Evolutionary conservation across 2,329 filamentous ascomycete genomes (phyloP), one percentile per base, ranked within the genome.

Genomic region (Dactylellina haptotyla): DNA sequence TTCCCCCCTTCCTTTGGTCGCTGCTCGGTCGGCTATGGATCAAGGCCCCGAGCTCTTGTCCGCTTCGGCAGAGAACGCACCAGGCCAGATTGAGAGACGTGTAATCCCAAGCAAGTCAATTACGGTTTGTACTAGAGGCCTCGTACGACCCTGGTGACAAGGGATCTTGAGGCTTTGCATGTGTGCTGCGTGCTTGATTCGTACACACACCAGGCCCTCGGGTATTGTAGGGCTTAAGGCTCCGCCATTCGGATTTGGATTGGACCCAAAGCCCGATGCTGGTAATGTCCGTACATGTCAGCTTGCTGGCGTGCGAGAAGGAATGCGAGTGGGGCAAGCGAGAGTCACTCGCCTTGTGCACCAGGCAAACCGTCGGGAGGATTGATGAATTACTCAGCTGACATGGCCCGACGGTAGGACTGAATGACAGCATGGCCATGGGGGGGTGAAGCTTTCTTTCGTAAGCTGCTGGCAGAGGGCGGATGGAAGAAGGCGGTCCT

Each of bases 1-100:
- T 41, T 41, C n/a, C 4, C 4, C 18, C 4, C 18, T 41, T 41
- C n/a, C n/a, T 50, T 50, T 16, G 25, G 45, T 16, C 45, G 45
- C n/a, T n/a, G n/a, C n/a, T n/a, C n/a, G n/a, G n/a, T n/a, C n/a
- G 20, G 45, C 45, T 10, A n/a, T 16, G 32, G 25, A 54, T 25
- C 25, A 37, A 54, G 50, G 18, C 50, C 39, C 50, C 50, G 50
- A 54, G 50, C 50, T 54, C 50, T 23, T 5, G 32, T n/a, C n/a
- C 50, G 50, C 50, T 54, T 32, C 25, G 16, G 41, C 16, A n/a
- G 5, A 45, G 25, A 8, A 20, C 4, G 16, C 16, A 45, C 16
- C 16, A 4, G 41, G 16, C 3, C 4, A 23, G 18, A 18, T 20
- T n/a, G n/a, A n/a, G n/a, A n/a, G n/a, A n/a, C n/a, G n/a, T n/a